Evolutionary conservation across 495 filamentous ascomycete genomes (phyloP).

Genomic region (Elasticomyces elasticus): DNA sequence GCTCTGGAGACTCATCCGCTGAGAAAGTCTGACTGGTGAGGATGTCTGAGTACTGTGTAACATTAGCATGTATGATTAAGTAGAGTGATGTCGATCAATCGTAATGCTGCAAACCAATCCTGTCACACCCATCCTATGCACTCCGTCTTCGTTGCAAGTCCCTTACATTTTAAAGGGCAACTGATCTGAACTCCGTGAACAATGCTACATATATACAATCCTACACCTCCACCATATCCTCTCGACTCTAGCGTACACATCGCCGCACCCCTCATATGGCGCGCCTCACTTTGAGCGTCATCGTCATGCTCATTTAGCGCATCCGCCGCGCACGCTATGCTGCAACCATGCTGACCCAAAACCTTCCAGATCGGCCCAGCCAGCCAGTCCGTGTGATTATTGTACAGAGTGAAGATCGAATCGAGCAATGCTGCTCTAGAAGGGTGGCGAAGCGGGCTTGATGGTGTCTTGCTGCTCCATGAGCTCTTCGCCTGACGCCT

Average conservation of each 20-base stretch:
- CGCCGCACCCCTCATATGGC: neutral
- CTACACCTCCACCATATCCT: neutral
- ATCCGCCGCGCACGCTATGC: neutral
- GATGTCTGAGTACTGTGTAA: too few relatives aligned
- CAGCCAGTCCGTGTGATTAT: neutral
- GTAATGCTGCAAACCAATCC: too few relatives aligned
- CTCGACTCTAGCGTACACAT: neutral
- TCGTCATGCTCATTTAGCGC: too few relatives aligned
- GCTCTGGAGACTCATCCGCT: too few relatives aligned
- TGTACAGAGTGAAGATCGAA: slow-evolving; percentile 16
- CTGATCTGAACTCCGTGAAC: neutral
- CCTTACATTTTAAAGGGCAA: too few relatives aligned
- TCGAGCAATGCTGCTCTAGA: slow-evolving; percentile 20
- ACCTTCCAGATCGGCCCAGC: neutral
- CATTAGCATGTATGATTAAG: too few relatives aligned
- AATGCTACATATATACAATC: neutral
- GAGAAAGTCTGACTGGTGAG: too few relatives aligned
- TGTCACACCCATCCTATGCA: too few relatives aligned
- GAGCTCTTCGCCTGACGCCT: slow-evolving; percentile 78
- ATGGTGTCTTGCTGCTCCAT: slow-evolving; percentile 79
- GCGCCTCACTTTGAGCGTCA: too few relatives aligned
- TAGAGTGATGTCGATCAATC: too few relatives aligned
- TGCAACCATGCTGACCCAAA: neutral
- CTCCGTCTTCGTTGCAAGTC: too few relatives aligned
- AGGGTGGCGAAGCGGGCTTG: slow-evolving; percentile 31